Conservation (phyloP, 2,329 filamentous ascomycete genomes). For the Fusarium veterinarium region DNA sequence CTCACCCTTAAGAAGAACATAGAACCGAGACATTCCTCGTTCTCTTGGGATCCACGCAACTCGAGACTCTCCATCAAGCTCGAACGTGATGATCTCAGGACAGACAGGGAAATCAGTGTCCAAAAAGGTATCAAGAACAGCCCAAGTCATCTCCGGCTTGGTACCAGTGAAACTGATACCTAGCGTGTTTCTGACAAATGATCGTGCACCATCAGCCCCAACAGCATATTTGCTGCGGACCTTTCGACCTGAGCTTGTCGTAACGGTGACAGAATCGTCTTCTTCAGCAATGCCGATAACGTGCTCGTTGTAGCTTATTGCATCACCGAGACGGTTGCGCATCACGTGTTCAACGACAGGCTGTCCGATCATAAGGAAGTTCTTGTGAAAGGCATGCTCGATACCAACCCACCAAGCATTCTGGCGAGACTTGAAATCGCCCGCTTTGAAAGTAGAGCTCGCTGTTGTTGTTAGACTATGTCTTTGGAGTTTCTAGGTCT, state of each 20-base stretch:
- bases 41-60: constrained; percentile 63
- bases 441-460: constrained; percentile 59
- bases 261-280: constrained; percentile 58
- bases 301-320: constrained; percentile 53
- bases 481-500: accelerated
- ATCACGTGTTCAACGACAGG: constrained; percentile 57
- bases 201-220: constrained; percentile 65
- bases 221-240: constrained; percentile 57
- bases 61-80: constrained; percentile 57
- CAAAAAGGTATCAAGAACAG: constrained; percentile 60
- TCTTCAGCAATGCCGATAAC: constrained; percentile 66
- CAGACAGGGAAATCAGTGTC: constrained; percentile 61
- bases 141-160: constrained; percentile 63
- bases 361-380: constrained; percentile 64
- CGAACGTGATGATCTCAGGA: constrained; percentile 60
- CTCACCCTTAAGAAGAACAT: constrained; percentile 59
- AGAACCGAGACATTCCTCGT: constrained; percentile 59
- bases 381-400: constrained; percentile 58
- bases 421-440: constrained; percentile 60
- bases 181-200: constrained; percentile 56
- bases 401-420: constrained; percentile 61
- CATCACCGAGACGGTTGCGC: constrained; percentile 47
- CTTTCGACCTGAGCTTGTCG: constrained; percentile 48
- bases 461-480: constrained; percentile 41
- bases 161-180: constrained; percentile 57